Conservation (phyloP, 2,329 filamentous ascomycete species). For the Teratosphaeriaceae sp. region DNA sequence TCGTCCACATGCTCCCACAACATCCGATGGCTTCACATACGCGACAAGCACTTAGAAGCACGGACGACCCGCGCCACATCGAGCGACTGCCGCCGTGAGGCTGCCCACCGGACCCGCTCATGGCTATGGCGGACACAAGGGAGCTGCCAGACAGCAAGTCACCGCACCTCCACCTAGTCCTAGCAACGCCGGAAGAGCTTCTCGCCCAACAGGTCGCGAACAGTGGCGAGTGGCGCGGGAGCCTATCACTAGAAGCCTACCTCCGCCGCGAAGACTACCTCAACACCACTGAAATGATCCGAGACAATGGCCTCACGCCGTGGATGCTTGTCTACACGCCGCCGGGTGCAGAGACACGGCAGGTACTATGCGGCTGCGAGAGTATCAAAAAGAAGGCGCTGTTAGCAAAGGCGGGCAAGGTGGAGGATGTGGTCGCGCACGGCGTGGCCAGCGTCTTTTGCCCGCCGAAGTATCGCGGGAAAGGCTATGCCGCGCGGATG, state of each 20-base stretch:
- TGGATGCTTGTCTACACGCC: conserved; percentile 53
- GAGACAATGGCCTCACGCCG: conserved; percentile 49
- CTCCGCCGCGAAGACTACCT: conserved; percentile 52
- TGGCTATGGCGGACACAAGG: too few species aligned
- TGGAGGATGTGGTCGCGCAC: conserved; percentile 57
- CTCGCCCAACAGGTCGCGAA: conserved; percentile 48
- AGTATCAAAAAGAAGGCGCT: conserved; percentile 45
- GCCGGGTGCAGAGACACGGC: conserved; percentile 24
- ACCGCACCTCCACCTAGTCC: conserved; percentile 46
- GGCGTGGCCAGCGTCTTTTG: conserved; percentile 76
- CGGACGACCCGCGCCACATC: too few species aligned
- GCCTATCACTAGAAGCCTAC: conserved; percentile 49
- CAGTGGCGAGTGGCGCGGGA: conserved; percentile 51
- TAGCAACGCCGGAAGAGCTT: conserved; percentile 49
- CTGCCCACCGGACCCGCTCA: too few species aligned
- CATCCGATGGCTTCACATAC: too few species aligned
- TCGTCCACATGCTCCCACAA: too few species aligned
- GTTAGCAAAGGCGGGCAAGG: conserved; percentile 36
- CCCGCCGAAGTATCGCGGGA: conserved; percentile 56
- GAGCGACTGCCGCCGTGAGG: too few species aligned
- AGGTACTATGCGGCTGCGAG: conserved; percentile 53
- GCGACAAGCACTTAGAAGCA: too few species aligned
- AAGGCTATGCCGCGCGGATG: conserved; percentile 73
- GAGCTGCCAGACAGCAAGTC: conserved; percentile 43
- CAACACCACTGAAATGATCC: conserved; percentile 43